Conservation (phyloP, 805 yeast genomes). For the Starmerella tilneyi region DNA sequence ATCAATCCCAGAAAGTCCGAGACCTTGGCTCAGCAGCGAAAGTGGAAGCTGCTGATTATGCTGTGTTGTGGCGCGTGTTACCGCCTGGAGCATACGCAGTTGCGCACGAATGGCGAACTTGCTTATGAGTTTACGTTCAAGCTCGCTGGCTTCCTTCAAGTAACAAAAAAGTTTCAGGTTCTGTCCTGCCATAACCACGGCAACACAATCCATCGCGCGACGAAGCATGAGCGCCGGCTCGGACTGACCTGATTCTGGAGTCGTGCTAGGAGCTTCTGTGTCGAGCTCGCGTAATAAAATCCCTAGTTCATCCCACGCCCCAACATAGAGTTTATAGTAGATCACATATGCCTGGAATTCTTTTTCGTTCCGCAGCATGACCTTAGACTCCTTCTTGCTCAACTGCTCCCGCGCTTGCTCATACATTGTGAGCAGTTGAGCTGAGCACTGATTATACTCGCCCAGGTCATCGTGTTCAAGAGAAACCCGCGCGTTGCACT, state of each 20-base stretch:
- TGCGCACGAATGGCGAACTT: slow-evolving; percentile 7
- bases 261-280: background rate
- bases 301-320: slow-evolving; percentile 6
- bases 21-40: background rate
- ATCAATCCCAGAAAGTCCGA: background rate
- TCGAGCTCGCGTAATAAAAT: background rate
- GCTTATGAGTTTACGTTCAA: slow-evolving; percentile 13
- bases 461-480: slow-evolving; percentile 76
- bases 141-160: slow-evolving; percentile 6
- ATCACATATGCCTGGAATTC: slow-evolving; percentile 17
- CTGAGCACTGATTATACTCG: slow-evolving; percentile 90
- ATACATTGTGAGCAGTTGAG: slow-evolving; percentile 47
- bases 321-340: slow-evolving; percentile 13
- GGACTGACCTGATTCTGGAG: background rate
- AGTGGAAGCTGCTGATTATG: slow-evolving; percentile 16
- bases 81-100: slow-evolving; percentile 6
- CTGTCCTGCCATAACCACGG: background rate
- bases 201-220: slow-evolving; percentile 10
- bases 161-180: background rate
- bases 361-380: background rate
- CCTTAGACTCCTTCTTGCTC: background rate
- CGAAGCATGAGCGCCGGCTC: background rate
- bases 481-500: slow-evolving; percentile 79
- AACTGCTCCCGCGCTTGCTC: background rate
- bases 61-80: slow-evolving; percentile 6